Conservation (phyloP, 192 early-diverging fungal genomes). For the Backusella tuberculispora region DNA sequence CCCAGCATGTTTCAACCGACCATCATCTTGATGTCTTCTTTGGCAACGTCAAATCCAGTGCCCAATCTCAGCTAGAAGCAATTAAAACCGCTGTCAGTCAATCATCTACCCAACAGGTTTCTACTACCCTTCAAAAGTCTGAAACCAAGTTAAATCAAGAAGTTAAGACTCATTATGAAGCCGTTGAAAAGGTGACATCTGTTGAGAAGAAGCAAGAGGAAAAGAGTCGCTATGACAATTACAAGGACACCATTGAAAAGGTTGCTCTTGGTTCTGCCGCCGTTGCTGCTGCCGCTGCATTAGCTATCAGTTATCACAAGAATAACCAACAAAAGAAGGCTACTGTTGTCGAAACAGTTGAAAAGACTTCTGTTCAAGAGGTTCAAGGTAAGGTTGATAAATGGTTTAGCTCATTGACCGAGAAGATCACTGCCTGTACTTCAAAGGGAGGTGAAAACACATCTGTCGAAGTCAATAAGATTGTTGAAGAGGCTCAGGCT, state of each 20-base stretch:
- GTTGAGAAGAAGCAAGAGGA: constrained; percentile 3
- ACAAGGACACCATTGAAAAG: constrained; percentile 25
- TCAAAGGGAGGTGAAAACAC: constrained; percentile 30
- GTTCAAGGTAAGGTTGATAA: constrained; percentile 17
- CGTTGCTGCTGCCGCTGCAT: constrained; percentile 27
- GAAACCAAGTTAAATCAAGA: constrained; percentile 16
- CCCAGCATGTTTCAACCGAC: constrained; percentile 1
- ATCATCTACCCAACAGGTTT: not conserved
- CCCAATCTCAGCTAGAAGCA: not conserved
- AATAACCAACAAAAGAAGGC: constrained; percentile 18
- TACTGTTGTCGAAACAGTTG: constrained; percentile 9
- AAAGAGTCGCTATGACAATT: not conserved
- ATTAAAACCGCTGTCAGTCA: constrained; percentile 3
- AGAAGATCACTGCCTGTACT: constrained; percentile 20
- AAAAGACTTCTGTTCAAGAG: constrained; percentile 1
- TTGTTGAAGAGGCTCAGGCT: constrained; percentile 26
- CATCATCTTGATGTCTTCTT: constrained; percentile 24
- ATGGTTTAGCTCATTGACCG: constrained; percentile 18
- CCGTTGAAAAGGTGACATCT: constrained; percentile 5
- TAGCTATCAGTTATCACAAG: constrained; percentile 21
- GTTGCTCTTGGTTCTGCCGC: constrained; percentile 20
- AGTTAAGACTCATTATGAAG: constrained; percentile 8
- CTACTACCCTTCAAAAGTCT: not conserved
- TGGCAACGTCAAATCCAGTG: constrained; percentile 15
- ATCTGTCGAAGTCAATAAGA: constrained; percentile 10